phyloP scores from a whole-genome alignment of 2,329 filamentous ascomycete species.

The Diaporthe sp. region DNA sequence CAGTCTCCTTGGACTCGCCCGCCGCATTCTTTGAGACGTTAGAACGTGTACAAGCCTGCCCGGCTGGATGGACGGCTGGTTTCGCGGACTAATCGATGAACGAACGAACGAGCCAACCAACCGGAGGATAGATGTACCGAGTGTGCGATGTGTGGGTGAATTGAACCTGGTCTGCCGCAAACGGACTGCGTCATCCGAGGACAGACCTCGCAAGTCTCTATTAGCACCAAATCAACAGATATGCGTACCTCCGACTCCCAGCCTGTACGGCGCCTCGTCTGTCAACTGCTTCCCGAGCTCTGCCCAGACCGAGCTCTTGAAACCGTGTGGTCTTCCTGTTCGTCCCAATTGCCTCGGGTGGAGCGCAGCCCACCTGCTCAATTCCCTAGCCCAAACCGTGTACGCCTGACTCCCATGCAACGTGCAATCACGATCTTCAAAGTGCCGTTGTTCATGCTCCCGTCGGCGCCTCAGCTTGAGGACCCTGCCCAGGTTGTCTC shows the following conservation, averaged over 20 bases:
- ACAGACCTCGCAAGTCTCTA: constrained; percentile 21
- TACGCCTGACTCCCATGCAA: constrained; percentile 26
- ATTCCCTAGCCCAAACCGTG: not conserved
- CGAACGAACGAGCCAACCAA: not conserved
- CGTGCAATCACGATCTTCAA: not conserved
- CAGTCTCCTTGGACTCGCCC: not conserved
- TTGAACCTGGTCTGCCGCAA: constrained; percentile 23
- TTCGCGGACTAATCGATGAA: not conserved
- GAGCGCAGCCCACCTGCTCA: not conserved
- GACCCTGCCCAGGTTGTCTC: not conserved
- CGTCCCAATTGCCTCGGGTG: not conserved
- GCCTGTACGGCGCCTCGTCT: not conserved
- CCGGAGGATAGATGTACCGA: not conserved
- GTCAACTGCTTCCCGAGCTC: not conserved
- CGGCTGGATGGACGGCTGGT: not conserved
- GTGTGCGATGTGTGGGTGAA: not conserved
- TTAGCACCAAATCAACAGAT: constrained; percentile 27
- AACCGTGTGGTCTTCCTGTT: not conserved
- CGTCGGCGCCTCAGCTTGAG: not conserved
- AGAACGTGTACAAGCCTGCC: constrained; percentile 9
- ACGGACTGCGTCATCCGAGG: constrained; percentile 10
- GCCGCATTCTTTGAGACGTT: not conserved
- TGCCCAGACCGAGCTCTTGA: not conserved
- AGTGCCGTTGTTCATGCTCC: constrained; percentile 5
- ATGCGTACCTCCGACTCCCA: constrained; percentile 33